Conservation (phyloP, 2,329 filamentous ascomycete genomes). For the Helotiales sp. region DNA sequence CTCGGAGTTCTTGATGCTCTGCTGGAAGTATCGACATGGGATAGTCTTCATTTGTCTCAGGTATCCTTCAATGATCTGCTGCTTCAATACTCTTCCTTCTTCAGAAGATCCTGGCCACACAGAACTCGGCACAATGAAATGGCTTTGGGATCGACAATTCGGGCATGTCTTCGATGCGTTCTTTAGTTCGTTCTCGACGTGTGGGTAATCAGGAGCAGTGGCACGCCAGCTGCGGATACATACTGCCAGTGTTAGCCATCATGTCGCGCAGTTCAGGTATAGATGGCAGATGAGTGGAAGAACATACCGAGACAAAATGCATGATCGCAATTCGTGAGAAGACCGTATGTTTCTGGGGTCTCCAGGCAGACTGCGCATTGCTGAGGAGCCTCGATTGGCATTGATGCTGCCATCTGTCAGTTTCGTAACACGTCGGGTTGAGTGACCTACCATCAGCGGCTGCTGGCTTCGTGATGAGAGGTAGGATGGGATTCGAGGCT, state of each 20-base stretch:
- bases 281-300: background rate
- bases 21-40: constrained; percentile 7
- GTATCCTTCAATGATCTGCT: constrained; percentile 8
- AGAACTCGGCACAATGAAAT: constrained; percentile 9
- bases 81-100: constrained; percentile 2
- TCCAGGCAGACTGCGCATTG: background rate
- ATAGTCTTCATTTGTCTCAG: background rate
- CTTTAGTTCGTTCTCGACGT: constrained; percentile 5
- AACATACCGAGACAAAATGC: constrained; percentile 7
- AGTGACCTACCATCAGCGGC: too few relatives aligned
- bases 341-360: background rate
- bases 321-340: constrained; percentile 8
- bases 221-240: constrained; percentile 11
- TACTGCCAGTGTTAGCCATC: constrained; percentile 1
- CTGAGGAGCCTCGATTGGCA: too few relatives aligned
- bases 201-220: background rate
- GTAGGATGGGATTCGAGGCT: too few relatives aligned
- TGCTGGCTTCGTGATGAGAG: too few relatives aligned
- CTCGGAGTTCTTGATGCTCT: background rate
- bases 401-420: too few relatives aligned
- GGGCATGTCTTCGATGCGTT: constrained; percentile 7
- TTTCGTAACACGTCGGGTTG: too few relatives aligned
- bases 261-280: too few relatives aligned
- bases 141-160: constrained; percentile 6
- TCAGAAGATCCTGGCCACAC: background rate